phyloP scores from a whole-genome alignment of 2,329 filamentous ascomycete species.

The Thielaviopsis euricoi region DNA sequence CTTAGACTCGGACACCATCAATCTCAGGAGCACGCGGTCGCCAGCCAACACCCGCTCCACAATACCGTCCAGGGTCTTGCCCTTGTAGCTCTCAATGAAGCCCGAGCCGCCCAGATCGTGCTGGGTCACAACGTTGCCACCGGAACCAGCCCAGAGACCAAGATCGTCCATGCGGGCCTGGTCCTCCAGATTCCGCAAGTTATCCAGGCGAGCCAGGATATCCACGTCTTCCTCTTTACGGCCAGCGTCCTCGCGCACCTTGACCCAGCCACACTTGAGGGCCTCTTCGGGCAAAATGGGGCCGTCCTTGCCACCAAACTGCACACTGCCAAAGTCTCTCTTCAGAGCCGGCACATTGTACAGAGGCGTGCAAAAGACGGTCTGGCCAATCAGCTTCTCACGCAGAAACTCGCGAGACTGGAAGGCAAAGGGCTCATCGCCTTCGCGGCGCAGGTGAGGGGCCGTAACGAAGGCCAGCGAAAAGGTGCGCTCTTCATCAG shows the following conservation, averaged over 20 bases:
- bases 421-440: constrained; percentile 84
- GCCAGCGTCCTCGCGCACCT: constrained; percentile 85
- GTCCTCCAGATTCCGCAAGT: constrained; percentile 59
- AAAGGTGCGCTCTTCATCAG: constrained; percentile 66
- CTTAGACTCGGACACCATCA: constrained; percentile 65
- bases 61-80: constrained; percentile 66
- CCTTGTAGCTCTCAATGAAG: constrained; percentile 73
- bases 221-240: constrained; percentile 78
- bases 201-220: constrained; percentile 53
- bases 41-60: constrained; percentile 85
- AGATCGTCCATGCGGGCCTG: constrained; percentile 64
- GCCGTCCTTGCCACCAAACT: constrained; percentile 58
- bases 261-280: constrained; percentile 80
- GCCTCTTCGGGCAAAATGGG: constrained; percentile 64
- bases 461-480: constrained; percentile 87
- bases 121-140: constrained; percentile 55
- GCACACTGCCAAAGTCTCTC: constrained; percentile 73
- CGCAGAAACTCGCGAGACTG: constrained; percentile 88
- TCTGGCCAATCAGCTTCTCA: constrained; percentile 68
- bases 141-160: constrained; percentile 59
- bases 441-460: constrained; percentile 72
- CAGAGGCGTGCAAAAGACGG: constrained; percentile 66
- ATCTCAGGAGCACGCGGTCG: constrained; percentile 71
- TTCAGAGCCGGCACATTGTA: constrained; percentile 77
- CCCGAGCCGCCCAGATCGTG: constrained; percentile 63